Conservation (phyloP, 768 basidiomycete genomes). For the Myochromella boudieri region DNA sequence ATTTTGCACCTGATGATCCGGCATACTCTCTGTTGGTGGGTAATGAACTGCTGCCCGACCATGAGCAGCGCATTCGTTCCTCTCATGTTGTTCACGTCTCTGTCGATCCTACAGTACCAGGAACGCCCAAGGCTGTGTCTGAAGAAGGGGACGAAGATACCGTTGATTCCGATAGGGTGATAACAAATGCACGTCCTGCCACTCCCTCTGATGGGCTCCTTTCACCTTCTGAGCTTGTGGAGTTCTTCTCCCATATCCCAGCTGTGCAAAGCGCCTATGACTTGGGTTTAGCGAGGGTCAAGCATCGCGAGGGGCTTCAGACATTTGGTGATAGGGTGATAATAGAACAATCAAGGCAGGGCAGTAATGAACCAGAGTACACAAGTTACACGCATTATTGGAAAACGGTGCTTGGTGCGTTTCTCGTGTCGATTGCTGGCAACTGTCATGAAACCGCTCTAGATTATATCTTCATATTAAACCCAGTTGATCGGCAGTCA, state of each 20-base stretch:
- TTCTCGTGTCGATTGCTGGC: not conserved
- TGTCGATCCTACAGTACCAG: conserved; percentile 58
- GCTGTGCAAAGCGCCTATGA: conserved; percentile 71
- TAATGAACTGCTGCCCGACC: conserved; percentile 51
- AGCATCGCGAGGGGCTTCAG: conserved; percentile 3
- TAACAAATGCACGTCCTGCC: conserved; percentile 71
- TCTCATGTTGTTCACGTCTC: conserved; percentile 77
- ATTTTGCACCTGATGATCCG: conserved; percentile 80
- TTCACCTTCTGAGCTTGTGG: conserved; percentile 51
- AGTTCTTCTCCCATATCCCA: conserved; percentile 39
- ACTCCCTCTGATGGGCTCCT: conserved; percentile 68
- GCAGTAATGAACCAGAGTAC: conserved; percentile 76
- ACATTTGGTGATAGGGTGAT: conserved; percentile 55
- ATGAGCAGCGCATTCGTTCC: conserved; percentile 47
- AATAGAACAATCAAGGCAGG: conserved; percentile 41
- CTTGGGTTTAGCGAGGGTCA: conserved; percentile 37
- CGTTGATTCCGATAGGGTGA: conserved; percentile 65
- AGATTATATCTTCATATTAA: conserved; percentile 91
- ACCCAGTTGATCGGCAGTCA: conserved; percentile 35
- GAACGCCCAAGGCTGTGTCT: conserved; percentile 19
- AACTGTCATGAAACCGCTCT: not conserved
- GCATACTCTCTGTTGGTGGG: conserved; percentile 78
- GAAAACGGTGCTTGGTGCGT: conserved; percentile 75
- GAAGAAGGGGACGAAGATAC: conserved; percentile 51
- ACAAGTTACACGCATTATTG: conserved; percentile 90